Evolutionary conservation across 306 rosid species (phyloP).

Genomic region (Rosa chinensis): DNA sequence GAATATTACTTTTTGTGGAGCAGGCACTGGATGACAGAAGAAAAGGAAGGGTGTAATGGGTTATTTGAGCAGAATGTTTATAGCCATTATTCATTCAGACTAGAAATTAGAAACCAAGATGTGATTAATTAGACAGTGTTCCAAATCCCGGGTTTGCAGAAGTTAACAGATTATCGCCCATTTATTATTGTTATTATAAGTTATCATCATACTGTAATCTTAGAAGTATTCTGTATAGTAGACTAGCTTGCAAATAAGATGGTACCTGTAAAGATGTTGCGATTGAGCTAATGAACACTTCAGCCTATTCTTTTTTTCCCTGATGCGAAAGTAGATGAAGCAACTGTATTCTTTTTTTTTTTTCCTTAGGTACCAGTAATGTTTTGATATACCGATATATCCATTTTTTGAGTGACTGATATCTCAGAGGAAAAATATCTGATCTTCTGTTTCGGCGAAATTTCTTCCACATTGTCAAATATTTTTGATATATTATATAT

Average conservation of each 20-base stretch:
- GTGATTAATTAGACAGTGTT: conserved; percentile 13
- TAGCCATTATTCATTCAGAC: conserved; percentile 34
- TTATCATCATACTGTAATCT: neutral
- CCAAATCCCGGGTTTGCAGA: neutral
- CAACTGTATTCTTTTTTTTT: no score
- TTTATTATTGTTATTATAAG: neutral
- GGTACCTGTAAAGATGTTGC: neutral
- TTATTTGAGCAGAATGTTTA: conserved; percentile 12
- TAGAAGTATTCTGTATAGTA: conserved; percentile 5
- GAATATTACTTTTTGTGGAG: conserved; percentile 1
- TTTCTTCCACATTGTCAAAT: no score
- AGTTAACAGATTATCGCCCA: conserved; percentile 1
- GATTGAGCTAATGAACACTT: neutral
- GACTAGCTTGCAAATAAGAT: conserved; percentile 7
- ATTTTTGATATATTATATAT: no score
- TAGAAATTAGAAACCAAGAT: conserved; percentile 19
- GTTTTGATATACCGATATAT: no score
- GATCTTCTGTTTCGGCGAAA: no score
- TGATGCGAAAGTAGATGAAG: neutral
- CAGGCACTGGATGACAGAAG: conserved; percentile 57
- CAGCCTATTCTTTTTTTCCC: neutral
- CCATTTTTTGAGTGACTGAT: no score
- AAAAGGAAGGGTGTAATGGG: conserved; percentile 48
- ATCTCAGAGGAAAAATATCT: no score
- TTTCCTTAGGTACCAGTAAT: no score